Percentiles rank a stretch among this genome's conserved stretches.
Conservation (phyloP, 2,329 filamentous ascomycete species). For the Aspergillus fructus region DNA sequence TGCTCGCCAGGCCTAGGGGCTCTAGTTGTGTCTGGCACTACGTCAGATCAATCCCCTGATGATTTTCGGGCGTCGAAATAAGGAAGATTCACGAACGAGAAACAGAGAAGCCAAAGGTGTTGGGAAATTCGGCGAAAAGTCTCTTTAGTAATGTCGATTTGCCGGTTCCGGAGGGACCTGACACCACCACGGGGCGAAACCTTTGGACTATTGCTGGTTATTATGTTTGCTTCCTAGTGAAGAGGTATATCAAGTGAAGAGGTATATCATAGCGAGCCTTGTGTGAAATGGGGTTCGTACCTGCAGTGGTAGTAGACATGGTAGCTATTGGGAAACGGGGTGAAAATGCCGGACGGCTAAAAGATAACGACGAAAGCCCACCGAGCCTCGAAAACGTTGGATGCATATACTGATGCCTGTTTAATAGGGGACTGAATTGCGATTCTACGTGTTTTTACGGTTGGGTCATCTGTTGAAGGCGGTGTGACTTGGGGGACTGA, state of each 20-base stretch:
- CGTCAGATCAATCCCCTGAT: not conserved
- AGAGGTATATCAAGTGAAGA: not conserved
- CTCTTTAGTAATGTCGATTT: slow-evolving; percentile 45
- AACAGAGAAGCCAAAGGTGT: slow-evolving; percentile 44
- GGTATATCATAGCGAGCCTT: not conserved
- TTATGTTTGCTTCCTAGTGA: not conserved
- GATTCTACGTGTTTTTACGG: slow-evolving; percentile 3
- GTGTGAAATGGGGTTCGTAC: slow-evolving; percentile 15
- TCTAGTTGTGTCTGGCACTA: slow-evolving; percentile 71
- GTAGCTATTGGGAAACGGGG: slow-evolving; percentile 9
- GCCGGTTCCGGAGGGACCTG: slow-evolving; percentile 43
- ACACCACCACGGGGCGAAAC: slow-evolving; percentile 43
- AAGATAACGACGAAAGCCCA: slow-evolving; percentile 3
- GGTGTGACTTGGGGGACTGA: slow-evolving; percentile 1
- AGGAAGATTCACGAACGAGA: slow-evolving; percentile 30
- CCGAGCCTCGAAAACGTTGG: slow-evolving; percentile 10
- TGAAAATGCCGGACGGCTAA: not conserved
- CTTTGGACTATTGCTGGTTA: slow-evolving; percentile 23
- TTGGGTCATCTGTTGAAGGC: slow-evolving; percentile 5
- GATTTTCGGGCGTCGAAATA: not conserved
- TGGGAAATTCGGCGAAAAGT: slow-evolving; percentile 42
- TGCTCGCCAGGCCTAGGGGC: slow-evolving; percentile 71
- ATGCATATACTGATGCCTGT: slow-evolving; percentile 21
- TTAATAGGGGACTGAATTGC: slow-evolving; percentile 5
- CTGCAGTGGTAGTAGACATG: slow-evolving; percentile 28